Evolutionary conservation across 2,329 filamentous ascomycete species (phyloP).

Genomic region (Zymoseptoria brevis): DNA sequence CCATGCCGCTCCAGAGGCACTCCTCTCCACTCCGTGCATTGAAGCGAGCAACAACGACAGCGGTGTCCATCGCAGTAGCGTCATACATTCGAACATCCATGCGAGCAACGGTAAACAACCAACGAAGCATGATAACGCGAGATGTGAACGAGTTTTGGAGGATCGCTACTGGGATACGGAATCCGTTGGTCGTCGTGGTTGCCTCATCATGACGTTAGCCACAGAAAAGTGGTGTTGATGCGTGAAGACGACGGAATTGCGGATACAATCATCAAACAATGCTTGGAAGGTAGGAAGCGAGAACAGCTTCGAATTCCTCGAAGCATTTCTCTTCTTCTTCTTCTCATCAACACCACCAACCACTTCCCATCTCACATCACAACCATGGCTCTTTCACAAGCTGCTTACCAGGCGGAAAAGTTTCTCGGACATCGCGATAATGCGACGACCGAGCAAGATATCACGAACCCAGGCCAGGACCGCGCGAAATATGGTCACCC

Average conservation of each 20-base stretch:
- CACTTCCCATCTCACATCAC: not conserved
- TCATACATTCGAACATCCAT: not conserved
- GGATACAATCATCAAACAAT: not conserved
- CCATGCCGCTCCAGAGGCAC: not conserved
- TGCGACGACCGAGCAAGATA: constrained; percentile 58
- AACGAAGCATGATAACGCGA: not conserved
- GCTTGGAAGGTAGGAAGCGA: not conserved
- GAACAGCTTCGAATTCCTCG: not conserved
- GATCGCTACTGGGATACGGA: not conserved
- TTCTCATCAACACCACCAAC: not conserved
- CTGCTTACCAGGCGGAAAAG: constrained; percentile 60
- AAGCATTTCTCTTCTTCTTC: not conserved
- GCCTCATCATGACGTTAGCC: not conserved
- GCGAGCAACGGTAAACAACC: not conserved
- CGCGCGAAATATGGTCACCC: constrained; percentile 44
- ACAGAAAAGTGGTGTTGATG: not conserved
- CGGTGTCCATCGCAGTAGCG: not conserved
- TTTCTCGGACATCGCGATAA: constrained; percentile 59
- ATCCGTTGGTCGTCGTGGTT: not conserved
- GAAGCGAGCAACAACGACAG: not conserved
- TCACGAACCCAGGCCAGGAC: constrained; percentile 54
- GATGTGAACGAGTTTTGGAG: not conserved
- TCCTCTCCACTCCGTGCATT: not conserved
- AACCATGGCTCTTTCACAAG: constrained; percentile 49
- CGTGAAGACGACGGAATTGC: not conserved